These are phyloP conservation scores for Hansenula sp. DNA, from an alignment of 1,139 yeast species.

Conservation along the genomic window DNA sequence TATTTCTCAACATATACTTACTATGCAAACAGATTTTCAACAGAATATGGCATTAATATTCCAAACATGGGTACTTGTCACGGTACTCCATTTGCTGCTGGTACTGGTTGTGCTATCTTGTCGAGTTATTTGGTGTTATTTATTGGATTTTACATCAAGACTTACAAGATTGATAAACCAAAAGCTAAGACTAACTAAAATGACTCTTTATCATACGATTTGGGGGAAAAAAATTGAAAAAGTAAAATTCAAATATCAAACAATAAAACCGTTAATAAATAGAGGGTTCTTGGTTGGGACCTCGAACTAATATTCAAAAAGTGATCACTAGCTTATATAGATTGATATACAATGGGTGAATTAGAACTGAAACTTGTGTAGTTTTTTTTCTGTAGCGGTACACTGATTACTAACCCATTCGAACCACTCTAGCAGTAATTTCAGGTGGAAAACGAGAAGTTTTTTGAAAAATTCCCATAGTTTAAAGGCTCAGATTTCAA, in stretches of 20 bases:
- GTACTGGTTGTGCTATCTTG: constrained; percentile 83
- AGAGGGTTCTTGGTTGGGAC: no score
- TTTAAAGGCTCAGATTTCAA: no score
- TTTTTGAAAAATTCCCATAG: no score
- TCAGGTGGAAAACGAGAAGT: no score
- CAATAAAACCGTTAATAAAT: not conserved
- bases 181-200: constrained; percentile 8
- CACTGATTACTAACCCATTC: no score
- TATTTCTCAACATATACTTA: constrained; percentile 90
- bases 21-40: constrained; percentile 57
- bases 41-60: constrained; percentile 40
- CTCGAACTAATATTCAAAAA: no score
- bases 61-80: constrained; percentile 88
- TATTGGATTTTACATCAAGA: constrained; percentile 88
- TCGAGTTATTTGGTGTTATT: constrained; percentile 87
- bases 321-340: no score
- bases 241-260: not conserved
- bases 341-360: no score
- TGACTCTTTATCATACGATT: not conserved
- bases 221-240: no score
- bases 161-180: constrained; percentile 44
- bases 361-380: no score
- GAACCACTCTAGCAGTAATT: no score
- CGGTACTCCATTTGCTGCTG: constrained; percentile 92
- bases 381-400: no score